Conservation (phyloP, 352 stramenopile species). For the Peronospora destructor region DNA sequence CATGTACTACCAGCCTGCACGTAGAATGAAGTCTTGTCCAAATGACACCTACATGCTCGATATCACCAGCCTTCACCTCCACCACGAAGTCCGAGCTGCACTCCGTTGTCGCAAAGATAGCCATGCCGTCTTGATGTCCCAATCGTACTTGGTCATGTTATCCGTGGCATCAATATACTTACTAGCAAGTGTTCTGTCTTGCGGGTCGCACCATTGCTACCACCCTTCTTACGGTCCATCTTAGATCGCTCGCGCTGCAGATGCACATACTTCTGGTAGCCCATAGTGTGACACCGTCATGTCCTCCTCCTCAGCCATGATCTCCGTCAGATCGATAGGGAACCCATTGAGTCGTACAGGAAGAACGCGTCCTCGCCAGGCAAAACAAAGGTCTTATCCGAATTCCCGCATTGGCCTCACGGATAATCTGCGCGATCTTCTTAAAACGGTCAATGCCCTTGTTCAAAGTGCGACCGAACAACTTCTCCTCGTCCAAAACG, state of each 20-base stretch:
- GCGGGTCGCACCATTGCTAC: conserved; percentile 72
- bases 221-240: conserved; percentile 86
- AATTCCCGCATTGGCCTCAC: conserved; percentile 48
- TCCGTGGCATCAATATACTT: conserved; percentile 86
- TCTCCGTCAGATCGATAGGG: conserved; percentile 96
- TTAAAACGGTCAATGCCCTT: conserved; percentile 89
- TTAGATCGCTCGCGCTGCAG: conserved; percentile 79
- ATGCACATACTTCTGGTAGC: conserved; percentile 93
- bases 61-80: conserved; percentile 64
- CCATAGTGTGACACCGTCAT: conserved; percentile 91
- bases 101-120: conserved; percentile 91
- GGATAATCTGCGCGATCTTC: conserved; percentile 78
- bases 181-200: conserved; percentile 88
- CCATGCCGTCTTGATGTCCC: conserved; percentile 76
- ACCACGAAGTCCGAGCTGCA: conserved; percentile 81
- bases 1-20: conserved; percentile 93
- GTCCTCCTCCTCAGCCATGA: conserved; percentile 94
- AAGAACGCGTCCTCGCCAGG: conserved; percentile 95
- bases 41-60: conserved; percentile 90
- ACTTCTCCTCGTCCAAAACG: conserved; percentile 95
- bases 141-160: conserved; percentile 93
- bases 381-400: conserved; percentile 69
- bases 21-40: conserved; percentile 98
- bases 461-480: conserved; percentile 92
- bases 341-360: conserved; percentile 98